Evolutionary conservation across 495 filamentous ascomycete species (phyloP).

Genomic region (Stereocaulon alpinum): DNA sequence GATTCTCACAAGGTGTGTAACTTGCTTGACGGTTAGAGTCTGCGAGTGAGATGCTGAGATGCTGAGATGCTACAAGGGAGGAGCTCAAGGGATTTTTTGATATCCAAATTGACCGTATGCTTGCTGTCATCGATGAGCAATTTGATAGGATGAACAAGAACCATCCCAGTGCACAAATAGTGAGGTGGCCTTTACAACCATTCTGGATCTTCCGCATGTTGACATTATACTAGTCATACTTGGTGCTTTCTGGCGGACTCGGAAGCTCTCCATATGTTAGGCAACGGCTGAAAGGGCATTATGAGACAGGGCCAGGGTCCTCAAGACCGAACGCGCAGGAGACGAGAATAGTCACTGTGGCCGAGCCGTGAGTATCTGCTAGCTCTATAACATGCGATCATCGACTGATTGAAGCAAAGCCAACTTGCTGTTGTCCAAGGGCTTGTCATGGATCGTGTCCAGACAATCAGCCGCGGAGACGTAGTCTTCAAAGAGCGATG

Average conservation of each 20-base stretch:
- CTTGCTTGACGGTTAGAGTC: neutral
- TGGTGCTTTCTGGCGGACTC: slow-evolving; percentile 55
- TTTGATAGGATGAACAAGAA: slow-evolving; percentile 40
- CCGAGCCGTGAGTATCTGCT: slow-evolving; percentile 36
- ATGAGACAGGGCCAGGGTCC: slow-evolving; percentile 21
- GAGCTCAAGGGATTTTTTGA: slow-evolving; percentile 48
- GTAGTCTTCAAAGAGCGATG: slow-evolving; percentile 38
- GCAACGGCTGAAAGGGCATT: slow-evolving; percentile 33
- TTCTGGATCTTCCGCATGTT: neutral
- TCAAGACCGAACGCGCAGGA: slow-evolving; percentile 30
- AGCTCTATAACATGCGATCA: neutral
- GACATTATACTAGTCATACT: slow-evolving; percentile 31
- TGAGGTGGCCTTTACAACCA: slow-evolving; percentile 19
- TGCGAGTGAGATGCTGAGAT: slow-evolving; percentile 11
- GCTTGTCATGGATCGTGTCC: slow-evolving; percentile 43
- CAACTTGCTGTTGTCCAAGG: slow-evolving; percentile 50
- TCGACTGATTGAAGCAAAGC: slow-evolving; percentile 16
- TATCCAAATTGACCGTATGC: slow-evolving; percentile 43
- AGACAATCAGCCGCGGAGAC: slow-evolving; percentile 35
- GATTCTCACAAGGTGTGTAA: slow-evolving; percentile 26
- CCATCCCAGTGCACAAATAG: slow-evolving; percentile 38
- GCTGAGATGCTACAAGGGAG: slow-evolving; percentile 24
- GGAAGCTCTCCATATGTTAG: slow-evolving; percentile 55
- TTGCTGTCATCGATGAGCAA: slow-evolving; percentile 42
- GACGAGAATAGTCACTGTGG: slow-evolving; percentile 38